Base-by-base conservation (phyloP, 176 grass and related monocot species). In the Zizania latifolia region DNA sequence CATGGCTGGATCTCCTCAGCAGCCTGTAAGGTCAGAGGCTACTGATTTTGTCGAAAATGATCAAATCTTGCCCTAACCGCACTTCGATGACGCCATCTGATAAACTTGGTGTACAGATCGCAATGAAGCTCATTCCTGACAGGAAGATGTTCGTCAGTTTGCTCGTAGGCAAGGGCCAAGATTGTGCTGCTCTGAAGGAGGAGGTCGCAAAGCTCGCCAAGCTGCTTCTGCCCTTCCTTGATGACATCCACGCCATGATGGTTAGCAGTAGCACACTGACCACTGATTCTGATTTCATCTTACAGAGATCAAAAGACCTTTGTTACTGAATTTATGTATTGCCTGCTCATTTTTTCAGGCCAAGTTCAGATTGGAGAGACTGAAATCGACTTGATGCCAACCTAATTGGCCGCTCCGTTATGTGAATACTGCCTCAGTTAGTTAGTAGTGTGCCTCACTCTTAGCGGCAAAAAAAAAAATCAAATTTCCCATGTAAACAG, bases 101-200 rank as follows among this genome's bases (percentile, higher is more conserved):
- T 55, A 15, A 17, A 59, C 46, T 60, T 66, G 19, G 19, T 61
- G 1, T 53, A 34, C 81, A 97, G 91, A 65, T 97, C 53, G 90
- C 84, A 54, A 4, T 82, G 81, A 93, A 97, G 85, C 88, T 97
- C 71, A 72, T 86, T 14, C 90, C 88, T 16, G 88, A 97, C 59
- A 89, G 78, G 71, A 64, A 83, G 38, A 22, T 78, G 19, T 89
- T 97, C 34, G 68, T 50, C 43, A 19, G 66, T 21, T 36, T 89
- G 28, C 54, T 97, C 19, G 34, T 71, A 8, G 81, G 78, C 11
- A 81, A 61, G 68, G 86, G 16, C 15, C 66, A 85, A 63, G 75
- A 75, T 71, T 32, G 44, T 38, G 51, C 28, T 26, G 63, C 24
- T 53, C 61, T 92, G 6, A 68, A 78, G 33, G 67, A 68, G 11